A percentile compares a stretch with the other conserved stretches of the same genome.
phyloP scores from a whole-genome alignment of 2,329 filamentous ascomycete genomes.

The Claviceps fusiformis region DNA sequence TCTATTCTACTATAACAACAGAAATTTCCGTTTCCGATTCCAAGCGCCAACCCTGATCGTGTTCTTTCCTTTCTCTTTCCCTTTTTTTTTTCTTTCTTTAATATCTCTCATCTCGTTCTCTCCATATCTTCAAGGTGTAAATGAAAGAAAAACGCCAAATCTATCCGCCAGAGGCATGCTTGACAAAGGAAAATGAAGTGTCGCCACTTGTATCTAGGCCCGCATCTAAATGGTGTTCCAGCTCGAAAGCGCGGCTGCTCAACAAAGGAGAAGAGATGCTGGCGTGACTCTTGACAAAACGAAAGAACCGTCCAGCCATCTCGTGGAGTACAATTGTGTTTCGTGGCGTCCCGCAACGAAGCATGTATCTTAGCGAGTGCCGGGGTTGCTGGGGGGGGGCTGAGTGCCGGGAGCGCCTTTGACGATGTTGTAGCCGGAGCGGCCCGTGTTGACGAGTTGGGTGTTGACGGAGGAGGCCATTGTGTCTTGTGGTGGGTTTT shows the following conservation, averaged over 20 bases:
- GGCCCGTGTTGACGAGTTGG: constrained; percentile 24
- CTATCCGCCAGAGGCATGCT: background rate
- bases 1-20: background rate
- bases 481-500: background rate
- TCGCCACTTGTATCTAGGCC: background rate
- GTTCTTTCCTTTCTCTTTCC: background rate
- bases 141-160: background rate
- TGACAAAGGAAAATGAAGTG: background rate
- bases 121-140: background rate
- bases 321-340: no score
- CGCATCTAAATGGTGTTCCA: background rate
- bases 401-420: constrained; percentile 13
- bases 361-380: constrained; percentile 10
- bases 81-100: background rate
- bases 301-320: no score
- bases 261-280: background rate
- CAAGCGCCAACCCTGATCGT: background rate
- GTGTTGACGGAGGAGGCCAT: constrained; percentile 13
- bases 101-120: no score
- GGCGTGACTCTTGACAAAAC: no score
- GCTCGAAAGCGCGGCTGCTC: background rate
- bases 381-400: constrained; percentile 2
- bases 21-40: background rate
- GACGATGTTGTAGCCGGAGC: constrained; percentile 30
- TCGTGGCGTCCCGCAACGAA: no score